Percentiles rank a stretch among this genome's conserved stretches.
Evolutionary conservation across 768 basidiomycete species (phyloP).

Genomic region (Pleurotus citrinopileatus): DNA sequence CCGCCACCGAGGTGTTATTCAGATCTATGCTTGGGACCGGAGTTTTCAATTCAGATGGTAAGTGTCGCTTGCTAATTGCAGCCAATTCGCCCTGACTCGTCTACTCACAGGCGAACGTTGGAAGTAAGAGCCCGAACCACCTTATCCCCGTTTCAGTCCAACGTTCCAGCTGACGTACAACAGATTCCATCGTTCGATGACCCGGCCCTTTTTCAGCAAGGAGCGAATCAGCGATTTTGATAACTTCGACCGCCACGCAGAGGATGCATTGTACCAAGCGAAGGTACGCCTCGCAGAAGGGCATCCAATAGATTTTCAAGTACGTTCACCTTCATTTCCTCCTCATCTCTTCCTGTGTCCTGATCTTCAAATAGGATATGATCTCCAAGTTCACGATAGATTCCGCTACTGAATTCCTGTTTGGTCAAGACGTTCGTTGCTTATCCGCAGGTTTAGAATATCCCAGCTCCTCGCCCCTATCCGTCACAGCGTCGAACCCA

Average conservation of each 20-base stretch:
- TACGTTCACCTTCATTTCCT: background rate
- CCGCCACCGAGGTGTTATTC: constrained; percentile 18
- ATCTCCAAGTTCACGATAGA: constrained; percentile 50
- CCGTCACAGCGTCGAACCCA: constrained; percentile 18
- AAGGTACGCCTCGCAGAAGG: constrained; percentile 30
- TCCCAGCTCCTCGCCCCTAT: constrained; percentile 21
- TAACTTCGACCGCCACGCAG: constrained; percentile 36
- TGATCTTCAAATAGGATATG: constrained; percentile 23
- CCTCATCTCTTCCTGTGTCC: background rate
- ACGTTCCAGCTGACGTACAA: background rate
- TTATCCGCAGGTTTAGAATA: constrained; percentile 35
- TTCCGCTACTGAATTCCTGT: constrained; percentile 55
- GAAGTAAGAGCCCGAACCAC: constrained; percentile 43
- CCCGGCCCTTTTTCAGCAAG: constrained; percentile 39
- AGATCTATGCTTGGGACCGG: constrained; percentile 28
- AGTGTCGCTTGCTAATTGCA: background rate
- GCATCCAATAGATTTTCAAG: constrained; percentile 36
- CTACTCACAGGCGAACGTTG: constrained; percentile 52
- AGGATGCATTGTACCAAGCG: constrained; percentile 23
- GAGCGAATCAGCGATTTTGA: constrained; percentile 39
- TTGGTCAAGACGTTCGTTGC: constrained; percentile 37
- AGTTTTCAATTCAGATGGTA: constrained; percentile 46
- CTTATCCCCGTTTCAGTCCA: background rate
- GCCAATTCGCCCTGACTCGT: background rate
- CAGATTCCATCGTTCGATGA: constrained; percentile 40